phyloP scores from a whole-genome alignment of 176 grass and related monocot species.

The Tuctoria greenei region DNA sequence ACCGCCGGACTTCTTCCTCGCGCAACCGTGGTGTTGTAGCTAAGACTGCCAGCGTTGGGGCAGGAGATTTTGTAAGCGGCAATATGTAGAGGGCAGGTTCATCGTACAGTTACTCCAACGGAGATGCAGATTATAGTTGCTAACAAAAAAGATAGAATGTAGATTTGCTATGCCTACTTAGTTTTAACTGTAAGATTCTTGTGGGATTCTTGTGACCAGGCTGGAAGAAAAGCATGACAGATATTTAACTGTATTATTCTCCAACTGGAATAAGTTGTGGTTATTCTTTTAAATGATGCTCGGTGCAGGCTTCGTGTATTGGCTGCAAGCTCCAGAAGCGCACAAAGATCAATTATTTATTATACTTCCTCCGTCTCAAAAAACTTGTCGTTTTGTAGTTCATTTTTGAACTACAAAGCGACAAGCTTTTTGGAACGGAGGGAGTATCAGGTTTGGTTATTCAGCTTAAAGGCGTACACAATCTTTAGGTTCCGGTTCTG shows the following conservation, averaged over 20 bases:
- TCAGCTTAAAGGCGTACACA: too few relatives aligned
- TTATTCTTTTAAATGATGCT: conserved; percentile 13
- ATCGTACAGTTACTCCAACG: conserved; percentile 44
- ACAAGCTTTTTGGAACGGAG: too few relatives aligned
- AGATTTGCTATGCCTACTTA: conserved; percentile 55
- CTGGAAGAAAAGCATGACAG: conserved; percentile 27
- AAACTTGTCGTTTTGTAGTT: too few relatives aligned
- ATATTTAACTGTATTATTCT: conserved; percentile 26
- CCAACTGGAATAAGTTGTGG: conserved; percentile 20
- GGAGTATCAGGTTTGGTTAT: too few relatives aligned
- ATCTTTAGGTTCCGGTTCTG: too few relatives aligned
- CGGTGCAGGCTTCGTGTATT: too few relatives aligned
- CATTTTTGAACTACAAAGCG: too few relatives aligned
- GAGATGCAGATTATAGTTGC: conserved; percentile 57
- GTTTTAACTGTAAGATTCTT: background rate
- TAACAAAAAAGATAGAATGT: conserved; percentile 67
- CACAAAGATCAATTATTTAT: too few relatives aligned
- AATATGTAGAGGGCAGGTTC: conserved; percentile 60
- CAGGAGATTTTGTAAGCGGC: conserved; percentile 64
- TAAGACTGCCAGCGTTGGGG: conserved; percentile 44
- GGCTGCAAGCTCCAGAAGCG: too few relatives aligned
- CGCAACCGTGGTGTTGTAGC: conserved; percentile 23
- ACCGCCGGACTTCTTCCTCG: conserved; percentile 31
- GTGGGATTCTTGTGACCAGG: conserved; percentile 19
- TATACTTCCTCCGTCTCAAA: too few relatives aligned